Evolutionary conservation across 139 green algal genomes (phyloP).

Genomic region (Chloropicon primus): DNA sequence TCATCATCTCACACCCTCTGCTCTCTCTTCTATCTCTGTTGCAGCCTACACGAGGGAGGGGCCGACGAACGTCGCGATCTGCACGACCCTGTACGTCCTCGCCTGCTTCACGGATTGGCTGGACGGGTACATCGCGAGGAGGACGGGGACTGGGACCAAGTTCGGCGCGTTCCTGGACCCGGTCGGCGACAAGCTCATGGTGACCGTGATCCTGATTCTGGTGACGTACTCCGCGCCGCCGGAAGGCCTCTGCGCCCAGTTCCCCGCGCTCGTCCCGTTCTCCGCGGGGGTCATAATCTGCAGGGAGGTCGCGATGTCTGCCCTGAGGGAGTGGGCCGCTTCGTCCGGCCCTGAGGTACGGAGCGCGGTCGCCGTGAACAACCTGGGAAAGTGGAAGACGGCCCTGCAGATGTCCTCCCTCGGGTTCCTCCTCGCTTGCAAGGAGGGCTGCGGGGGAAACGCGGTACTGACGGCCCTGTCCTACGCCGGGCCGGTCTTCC

Average conservation of each 20-base stretch:
- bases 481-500: conserved; percentile 32
- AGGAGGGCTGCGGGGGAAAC: conserved; percentile 5
- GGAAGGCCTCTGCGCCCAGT: not conserved
- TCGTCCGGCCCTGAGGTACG: conserved; percentile 46
- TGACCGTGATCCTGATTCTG: conserved; percentile 68
- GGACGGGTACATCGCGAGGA: conserved; percentile 85
- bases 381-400: conserved; percentile 84
- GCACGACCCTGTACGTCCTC: conserved; percentile 54
- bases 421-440: conserved; percentile 33
- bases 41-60: not conserved
- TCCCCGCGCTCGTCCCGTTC: conserved; percentile 9
- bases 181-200: conserved; percentile 96
- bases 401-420: conserved; percentile 47
- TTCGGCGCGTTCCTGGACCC: conserved; percentile 97
- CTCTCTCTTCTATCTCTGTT: not conserved
- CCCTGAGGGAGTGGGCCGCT: conserved; percentile 86
- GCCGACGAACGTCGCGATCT: conserved; percentile 3
- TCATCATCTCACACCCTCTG: too few relatives aligned
- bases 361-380: conserved; percentile 64
- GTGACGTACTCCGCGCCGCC: conserved; percentile 41
- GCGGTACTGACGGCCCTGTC: conserved; percentile 7
- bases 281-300: conserved; percentile 54
- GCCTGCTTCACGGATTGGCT: conserved; percentile 87
- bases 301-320: conserved; percentile 83
- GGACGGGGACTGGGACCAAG: conserved; percentile 47